Percentiles rank a stretch among this genome's conserved stretches.
These are phyloP conservation scores for Xylaria sp. DNA, from an alignment of 2,329 filamentous ascomycete species.

Conservation along the genomic window DNA sequence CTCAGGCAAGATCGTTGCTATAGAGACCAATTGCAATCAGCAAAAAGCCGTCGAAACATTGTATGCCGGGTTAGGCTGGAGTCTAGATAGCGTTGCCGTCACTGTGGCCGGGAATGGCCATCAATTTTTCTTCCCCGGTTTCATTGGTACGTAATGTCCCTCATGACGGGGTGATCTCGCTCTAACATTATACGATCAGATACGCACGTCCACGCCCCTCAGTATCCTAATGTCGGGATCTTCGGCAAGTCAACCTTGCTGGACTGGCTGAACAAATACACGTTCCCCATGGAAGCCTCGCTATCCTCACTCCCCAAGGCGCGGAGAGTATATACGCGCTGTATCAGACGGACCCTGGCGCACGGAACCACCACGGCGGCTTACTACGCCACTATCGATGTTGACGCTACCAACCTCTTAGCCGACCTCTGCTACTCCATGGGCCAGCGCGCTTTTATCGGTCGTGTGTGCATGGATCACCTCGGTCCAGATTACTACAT, in stretches of 20 bases:
- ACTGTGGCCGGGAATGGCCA: constrained; percentile 53
- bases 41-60: constrained; percentile 51
- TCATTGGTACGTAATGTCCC: constrained; percentile 69
- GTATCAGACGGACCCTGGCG: constrained; percentile 81
- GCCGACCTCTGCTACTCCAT: constrained; percentile 81
- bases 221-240: constrained; percentile 93
- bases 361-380: constrained; percentile 93
- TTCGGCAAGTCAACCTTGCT: constrained; percentile 94
- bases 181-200: constrained; percentile 64
- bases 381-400: constrained; percentile 94
- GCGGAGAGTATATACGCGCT: constrained; percentile 77
- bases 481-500: constrained; percentile 81
- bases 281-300: constrained; percentile 89
- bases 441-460: constrained; percentile 91
- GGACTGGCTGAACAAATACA: constrained; percentile 94
- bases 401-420: constrained; percentile 89
- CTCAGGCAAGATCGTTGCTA: constrained; percentile 61
- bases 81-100: constrained; percentile 53
- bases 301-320: constrained; percentile 73
- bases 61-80: constrained; percentile 60
- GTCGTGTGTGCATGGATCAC: constrained; percentile 94
- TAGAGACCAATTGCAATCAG: constrained; percentile 54
- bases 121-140: constrained; percentile 86
- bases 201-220: constrained; percentile 93
- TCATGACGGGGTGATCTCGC: neutral